A percentile compares a stretch with the other conserved stretches of the same genome.
phyloP scores from a whole-genome alignment of 2,329 filamentous ascomycete genomes.

The Penicillium paneum region DNA sequence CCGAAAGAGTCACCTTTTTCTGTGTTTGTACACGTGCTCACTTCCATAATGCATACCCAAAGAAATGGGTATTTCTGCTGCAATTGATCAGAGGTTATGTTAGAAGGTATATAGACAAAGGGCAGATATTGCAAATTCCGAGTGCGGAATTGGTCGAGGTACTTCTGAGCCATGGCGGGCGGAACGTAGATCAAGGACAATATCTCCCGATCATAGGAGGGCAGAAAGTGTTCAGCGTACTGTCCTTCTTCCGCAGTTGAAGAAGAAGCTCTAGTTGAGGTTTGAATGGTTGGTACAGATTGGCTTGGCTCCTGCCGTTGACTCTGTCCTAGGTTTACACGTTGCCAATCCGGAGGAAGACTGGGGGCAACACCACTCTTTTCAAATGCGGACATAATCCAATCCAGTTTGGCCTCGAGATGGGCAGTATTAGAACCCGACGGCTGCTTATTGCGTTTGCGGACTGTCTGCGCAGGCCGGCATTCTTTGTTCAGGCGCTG shows the following conservation, averaged over 20 bases:
- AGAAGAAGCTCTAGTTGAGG: constrained; percentile 7
- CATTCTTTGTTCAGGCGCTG: constrained; percentile 44
- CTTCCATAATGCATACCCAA: constrained; percentile 41
- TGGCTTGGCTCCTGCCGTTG: constrained; percentile 1
- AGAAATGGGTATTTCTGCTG: constrained; percentile 37
- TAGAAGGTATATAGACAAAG: constrained; percentile 20
- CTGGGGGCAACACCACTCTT: constrained; percentile 11
- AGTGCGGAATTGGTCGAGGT: constrained; percentile 18
- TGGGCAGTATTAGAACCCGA: constrained; percentile 22
- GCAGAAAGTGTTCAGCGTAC: neutral
- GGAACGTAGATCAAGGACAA: constrained; percentile 15
- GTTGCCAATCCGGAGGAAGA: constrained; percentile 17
- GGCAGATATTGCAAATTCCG: constrained; percentile 31
- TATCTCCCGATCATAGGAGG: constrained; percentile 4
- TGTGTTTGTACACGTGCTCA: constrained; percentile 20
- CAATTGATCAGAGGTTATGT: constrained; percentile 27
- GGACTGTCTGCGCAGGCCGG: constrained; percentile 35
- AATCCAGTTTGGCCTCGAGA: constrained; percentile 32
- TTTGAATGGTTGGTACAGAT: neutral
- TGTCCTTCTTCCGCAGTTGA: neutral
- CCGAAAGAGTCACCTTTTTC: constrained; percentile 14
- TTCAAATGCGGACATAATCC: constrained; percentile 30
- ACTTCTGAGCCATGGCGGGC: constrained; percentile 19
- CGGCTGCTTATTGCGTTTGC: constrained; percentile 31
- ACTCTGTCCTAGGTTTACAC: neutral